Percentiles rank a stretch among this genome's conserved stretches.
phyloP scores from a whole-genome alignment of 129 eudicot species.

The Arctium lappa region DNA sequence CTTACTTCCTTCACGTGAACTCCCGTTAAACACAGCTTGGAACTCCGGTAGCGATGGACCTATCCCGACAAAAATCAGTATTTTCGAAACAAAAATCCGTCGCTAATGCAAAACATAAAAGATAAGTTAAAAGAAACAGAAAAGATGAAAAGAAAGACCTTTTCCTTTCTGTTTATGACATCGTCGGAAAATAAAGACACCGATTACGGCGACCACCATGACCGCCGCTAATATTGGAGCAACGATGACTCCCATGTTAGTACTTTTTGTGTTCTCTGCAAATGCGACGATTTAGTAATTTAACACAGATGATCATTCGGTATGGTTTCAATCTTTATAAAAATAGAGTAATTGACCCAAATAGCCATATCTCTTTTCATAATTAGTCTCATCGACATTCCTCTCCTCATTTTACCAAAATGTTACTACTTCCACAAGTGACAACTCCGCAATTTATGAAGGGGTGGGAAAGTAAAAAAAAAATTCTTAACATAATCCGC shows the following conservation, averaged over 20 bases:
- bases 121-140: not conserved
- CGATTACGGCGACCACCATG: not conserved
- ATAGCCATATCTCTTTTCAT: too few relatives aligned
- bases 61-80: not conserved
- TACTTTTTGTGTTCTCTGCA: not conserved
- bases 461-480: too few relatives aligned
- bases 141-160: not conserved
- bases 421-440: too few relatives aligned
- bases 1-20: not conserved
- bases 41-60: not conserved
- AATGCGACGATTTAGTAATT: not conserved
- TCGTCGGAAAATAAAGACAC: not conserved
- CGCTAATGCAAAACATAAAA: not conserved
- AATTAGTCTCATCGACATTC: too few relatives aligned
- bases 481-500: too few relatives aligned
- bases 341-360: too few relatives aligned
- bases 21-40: not conserved
- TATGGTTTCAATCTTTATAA: not conserved
- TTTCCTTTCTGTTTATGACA: not conserved
- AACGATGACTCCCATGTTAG: not conserved
- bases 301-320: not conserved
- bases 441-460: too few relatives aligned
- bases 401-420: too few relatives aligned
- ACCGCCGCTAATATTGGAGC: slow-evolving; percentile 13
- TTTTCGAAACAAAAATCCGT: not conserved